These are phyloP conservation scores for Pseudogymnoascus sp. DNA, from an alignment of 2,329 filamentous ascomycete genomes.

Conservation along the genomic window DNA sequence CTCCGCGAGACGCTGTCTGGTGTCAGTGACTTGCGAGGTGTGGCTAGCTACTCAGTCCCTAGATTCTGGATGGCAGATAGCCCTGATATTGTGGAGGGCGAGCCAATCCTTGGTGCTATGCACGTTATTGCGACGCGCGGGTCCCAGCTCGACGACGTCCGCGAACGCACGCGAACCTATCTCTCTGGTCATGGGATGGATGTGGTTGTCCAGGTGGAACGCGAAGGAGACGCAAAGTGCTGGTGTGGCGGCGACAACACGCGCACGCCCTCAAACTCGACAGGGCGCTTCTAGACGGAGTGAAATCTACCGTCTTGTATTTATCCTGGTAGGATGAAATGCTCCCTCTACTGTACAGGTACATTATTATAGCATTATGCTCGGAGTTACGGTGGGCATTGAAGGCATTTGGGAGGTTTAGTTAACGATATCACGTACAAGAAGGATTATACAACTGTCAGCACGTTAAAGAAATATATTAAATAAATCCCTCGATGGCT, in stretches of 20 bases:
- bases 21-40: conserved; percentile 71
- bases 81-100: conserved; percentile 26
- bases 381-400: not conserved
- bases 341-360: not conserved
- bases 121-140: conserved; percentile 70
- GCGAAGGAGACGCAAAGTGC: conserved; percentile 62
- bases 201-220: conserved; percentile 78
- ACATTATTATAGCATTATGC: not conserved
- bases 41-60: conserved; percentile 76
- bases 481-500: not conserved
- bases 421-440: not conserved
- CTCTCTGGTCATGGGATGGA: conserved; percentile 65
- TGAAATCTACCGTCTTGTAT: not conserved
- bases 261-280: not conserved
- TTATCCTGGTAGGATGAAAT: not conserved
- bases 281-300: not conserved
- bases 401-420: not conserved
- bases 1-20: conserved; percentile 80
- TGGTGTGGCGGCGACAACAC: conserved; percentile 42
- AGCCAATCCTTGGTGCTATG: conserved; percentile 68
- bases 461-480: not conserved
- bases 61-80: conserved; percentile 88
- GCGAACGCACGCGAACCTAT: conserved; percentile 66
- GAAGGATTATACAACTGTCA: not conserved
- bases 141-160: conserved; percentile 73